These are phyloP conservation scores for Candida oleophila DNA, from an alignment of 805 yeast species.

Conservation along the genomic window DNA sequence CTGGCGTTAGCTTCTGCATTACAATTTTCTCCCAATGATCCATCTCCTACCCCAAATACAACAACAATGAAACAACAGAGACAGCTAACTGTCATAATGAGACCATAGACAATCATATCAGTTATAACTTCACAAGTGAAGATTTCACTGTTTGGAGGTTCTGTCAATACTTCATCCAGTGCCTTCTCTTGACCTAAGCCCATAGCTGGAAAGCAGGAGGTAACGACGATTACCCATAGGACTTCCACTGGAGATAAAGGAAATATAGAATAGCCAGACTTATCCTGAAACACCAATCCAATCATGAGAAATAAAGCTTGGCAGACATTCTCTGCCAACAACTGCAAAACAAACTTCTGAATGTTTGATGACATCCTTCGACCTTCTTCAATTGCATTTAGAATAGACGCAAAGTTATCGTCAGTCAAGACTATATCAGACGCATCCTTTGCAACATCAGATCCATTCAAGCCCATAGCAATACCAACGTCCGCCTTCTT, in stretches of 20 bases:
- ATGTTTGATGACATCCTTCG: slow-evolving; percentile 77
- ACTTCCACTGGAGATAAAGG: slow-evolving; percentile 65
- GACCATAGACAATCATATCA: slow-evolving; percentile 41
- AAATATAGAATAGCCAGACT: slow-evolving; percentile 33
- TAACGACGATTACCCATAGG: slow-evolving; percentile 74
- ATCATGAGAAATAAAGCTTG: slow-evolving; percentile 62
- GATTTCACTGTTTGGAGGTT: slow-evolving; percentile 36
- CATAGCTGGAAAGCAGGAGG: slow-evolving; percentile 84
- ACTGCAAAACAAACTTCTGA: slow-evolving; percentile 73
- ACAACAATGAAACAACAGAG: slow-evolving; percentile 35
- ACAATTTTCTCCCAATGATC: slow-evolving; percentile 37
- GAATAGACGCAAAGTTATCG: slow-evolving; percentile 77
- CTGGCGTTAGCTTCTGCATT: slow-evolving; percentile 18
- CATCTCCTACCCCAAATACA: slow-evolving; percentile 39
- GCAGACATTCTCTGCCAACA: slow-evolving; percentile 70
- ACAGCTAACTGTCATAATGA: slow-evolving; percentile 43
- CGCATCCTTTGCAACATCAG: slow-evolving; percentile 85
- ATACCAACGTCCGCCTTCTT: slow-evolving; percentile 79
- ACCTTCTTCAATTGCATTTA: slow-evolving; percentile 78
- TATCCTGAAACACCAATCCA: slow-evolving; percentile 36
- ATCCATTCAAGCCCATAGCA: slow-evolving; percentile 77
- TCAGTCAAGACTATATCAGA: slow-evolving; percentile 69
- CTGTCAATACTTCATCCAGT: slow-evolving; percentile 34
- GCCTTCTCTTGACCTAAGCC: slow-evolving; percentile 60
- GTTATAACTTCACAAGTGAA: slow-evolving; percentile 41